These are phyloP conservation scores for Linnemannia zychae DNA, from an alignment of 192 early-diverging fungal species.

Conservation along the genomic window DNA sequence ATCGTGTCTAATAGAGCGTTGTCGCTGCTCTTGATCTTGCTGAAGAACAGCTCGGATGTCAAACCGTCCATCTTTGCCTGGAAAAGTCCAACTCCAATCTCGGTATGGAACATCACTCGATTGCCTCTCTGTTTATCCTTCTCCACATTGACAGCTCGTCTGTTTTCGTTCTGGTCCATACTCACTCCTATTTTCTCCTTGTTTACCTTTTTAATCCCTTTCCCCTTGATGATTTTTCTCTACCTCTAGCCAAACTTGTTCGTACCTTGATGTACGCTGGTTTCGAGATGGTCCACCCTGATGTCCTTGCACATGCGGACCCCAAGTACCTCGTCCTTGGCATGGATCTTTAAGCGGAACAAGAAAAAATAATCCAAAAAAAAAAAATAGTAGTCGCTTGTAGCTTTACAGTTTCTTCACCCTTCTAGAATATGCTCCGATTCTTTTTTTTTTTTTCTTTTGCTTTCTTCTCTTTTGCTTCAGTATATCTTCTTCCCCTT, in stretches of 20 bases:
- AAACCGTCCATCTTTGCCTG: constrained; percentile 38
- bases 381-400: not conserved
- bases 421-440: not conserved
- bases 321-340: constrained; percentile 53
- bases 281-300: constrained; percentile 70
- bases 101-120: constrained; percentile 25
- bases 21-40: constrained; percentile 55
- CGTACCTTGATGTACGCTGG: constrained; percentile 75
- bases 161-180: not conserved
- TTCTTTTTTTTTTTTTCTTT: constrained; percentile 17
- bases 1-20: constrained; percentile 29
- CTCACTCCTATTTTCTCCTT: not conserved
- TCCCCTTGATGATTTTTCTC: not conserved
- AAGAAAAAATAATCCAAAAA: not conserved
- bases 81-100: constrained; percentile 49
- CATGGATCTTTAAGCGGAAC: constrained; percentile 36
- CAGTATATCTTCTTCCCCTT: constrained; percentile 29
- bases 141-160: not conserved
- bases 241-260: constrained; percentile 59
- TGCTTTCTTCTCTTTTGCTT: constrained; percentile 5
- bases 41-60: constrained; percentile 50
- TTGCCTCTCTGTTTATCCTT: not conserved
- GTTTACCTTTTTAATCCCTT: not conserved
- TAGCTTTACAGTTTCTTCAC: not conserved
- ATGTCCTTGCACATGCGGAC: constrained; percentile 30